Base-by-base conservation (phyloP, 257 asterid species). In the Forsythia suspensa region DNA sequence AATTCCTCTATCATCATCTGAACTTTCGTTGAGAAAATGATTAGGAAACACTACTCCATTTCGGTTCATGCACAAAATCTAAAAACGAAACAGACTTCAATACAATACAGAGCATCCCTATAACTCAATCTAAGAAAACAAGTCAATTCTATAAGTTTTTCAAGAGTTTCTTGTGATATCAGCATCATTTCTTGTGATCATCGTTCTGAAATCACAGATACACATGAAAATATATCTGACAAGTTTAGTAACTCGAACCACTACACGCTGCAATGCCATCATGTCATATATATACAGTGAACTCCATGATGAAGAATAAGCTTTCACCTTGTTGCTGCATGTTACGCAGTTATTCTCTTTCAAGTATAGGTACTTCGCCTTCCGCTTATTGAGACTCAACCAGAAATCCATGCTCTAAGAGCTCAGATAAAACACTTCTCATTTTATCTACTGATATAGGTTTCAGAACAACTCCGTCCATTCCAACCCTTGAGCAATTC, bases 381-480 rank as follows among this genome's bases (percentile, higher is more conserved):
- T 29, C 79, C 24, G 70, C 55, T 86, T 78, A 90, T 43, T 88
- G 77, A 72, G 91, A 76, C 63, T 89, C 96, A 51, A 85, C 84
- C 12, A 92, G 71, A 77, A 83, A 85, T 7, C 97, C 92, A 70
- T 85, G 96, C 75, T 94, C 97, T 72, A 96, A 42, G 78, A 96
- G 94, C 74, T 90, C 96, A 3, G 95, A 90, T 9, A 96, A 84
- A 34, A 88, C 90, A 72, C 88, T 92, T 80, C 94, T 91, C 97
- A 96, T 94, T 88, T 90, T 92, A 78, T 94, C 97, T 13, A 96
- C 88, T 1, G 98, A 94, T 40, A 91, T 82, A 24, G 99, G 99
- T 88, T 96, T 96, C 63, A 88, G 79, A 57, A 94, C 69, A 67
- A 94, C 92, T 40, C 96, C 98, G 24, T 88, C 90, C 93, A 96